Evolutionary conservation across 768 basidiomycete genomes (phyloP).

Genomic region (Cystofilobasidium macerans): DNA sequence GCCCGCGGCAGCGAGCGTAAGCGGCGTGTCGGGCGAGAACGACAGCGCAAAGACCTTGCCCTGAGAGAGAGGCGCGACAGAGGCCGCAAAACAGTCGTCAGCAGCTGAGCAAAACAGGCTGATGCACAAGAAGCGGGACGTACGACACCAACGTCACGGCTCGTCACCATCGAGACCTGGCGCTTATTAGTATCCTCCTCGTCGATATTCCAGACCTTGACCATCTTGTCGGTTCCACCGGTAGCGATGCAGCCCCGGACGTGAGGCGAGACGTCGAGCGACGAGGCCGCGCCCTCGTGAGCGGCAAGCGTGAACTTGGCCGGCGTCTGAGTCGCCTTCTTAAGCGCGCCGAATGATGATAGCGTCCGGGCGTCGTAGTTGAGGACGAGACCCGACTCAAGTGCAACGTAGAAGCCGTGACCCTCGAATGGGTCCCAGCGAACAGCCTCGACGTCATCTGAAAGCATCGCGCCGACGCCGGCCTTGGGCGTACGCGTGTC

Average conservation of each 20-base stretch:
- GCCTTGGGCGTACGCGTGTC: conserved; percentile 73
- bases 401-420: conserved; percentile 76
- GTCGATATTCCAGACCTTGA: conserved; percentile 80
- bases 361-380: conserved; percentile 83
- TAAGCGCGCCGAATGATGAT: conserved; percentile 43
- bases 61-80: conserved; percentile 40
- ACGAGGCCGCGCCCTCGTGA: conserved; percentile 80
- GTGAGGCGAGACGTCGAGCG: conserved; percentile 81
- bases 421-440: conserved; percentile 94
- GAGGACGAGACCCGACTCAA: conserved; percentile 87
- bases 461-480: conserved; percentile 73
- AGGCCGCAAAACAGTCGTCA: too few relatives aligned
- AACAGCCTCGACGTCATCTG: conserved; percentile 85
- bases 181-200: conserved; percentile 51
- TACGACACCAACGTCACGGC: conserved; percentile 83
- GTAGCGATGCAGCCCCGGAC: conserved; percentile 83
- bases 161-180: conserved; percentile 70
- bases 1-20: conserved; percentile 86
- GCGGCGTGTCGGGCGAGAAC: conserved; percentile 79
- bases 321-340: conserved; percentile 36
- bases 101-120: too few relatives aligned
- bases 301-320: conserved; percentile 72
- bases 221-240: conserved; percentile 80
- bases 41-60: conserved; percentile 89
- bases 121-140: conserved; percentile 36